Evolutionary conservation across 352 stramenopile genomes (phyloP).

Genomic region (Phytopythium sindhum): DNA sequence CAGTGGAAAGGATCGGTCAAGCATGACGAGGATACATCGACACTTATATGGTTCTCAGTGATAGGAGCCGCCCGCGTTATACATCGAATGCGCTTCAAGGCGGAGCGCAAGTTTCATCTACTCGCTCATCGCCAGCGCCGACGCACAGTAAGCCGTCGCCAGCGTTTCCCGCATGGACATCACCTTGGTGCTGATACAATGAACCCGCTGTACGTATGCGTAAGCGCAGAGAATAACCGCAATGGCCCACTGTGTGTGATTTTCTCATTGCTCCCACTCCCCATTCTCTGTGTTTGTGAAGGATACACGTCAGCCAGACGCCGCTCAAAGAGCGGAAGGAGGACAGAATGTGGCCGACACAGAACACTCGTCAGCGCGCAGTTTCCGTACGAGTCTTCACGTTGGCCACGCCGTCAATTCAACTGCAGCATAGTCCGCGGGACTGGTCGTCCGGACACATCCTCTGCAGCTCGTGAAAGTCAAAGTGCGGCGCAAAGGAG

Average conservation of each 20-base stretch:
- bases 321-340: background rate
- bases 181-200: too few species aligned
- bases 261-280: background rate
- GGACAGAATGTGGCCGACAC: too few species aligned
- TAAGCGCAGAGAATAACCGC: background rate
- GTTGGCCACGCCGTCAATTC: background rate
- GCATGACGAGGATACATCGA: background rate
- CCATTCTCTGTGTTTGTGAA: conserved; percentile 1
- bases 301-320: conserved; percentile 2
- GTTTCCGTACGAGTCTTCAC: background rate
- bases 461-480: background rate
- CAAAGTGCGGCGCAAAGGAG: background rate
- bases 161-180: too few species aligned
- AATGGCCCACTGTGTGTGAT: background rate
- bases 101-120: background rate
- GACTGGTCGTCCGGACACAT: background rate
- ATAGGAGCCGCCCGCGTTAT: background rate
- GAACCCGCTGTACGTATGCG: too few species aligned
- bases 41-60: background rate
- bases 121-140: too few species aligned
- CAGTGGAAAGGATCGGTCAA: background rate
- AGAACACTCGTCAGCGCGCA: too few species aligned
- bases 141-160: too few species aligned
- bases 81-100: background rate
- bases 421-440: too few species aligned